Percentiles rank a stretch among this genome's conserved stretches.
phyloP scores from a whole-genome alignment of 805 yeast species.

The Lachancea thermotolerans region DNA sequence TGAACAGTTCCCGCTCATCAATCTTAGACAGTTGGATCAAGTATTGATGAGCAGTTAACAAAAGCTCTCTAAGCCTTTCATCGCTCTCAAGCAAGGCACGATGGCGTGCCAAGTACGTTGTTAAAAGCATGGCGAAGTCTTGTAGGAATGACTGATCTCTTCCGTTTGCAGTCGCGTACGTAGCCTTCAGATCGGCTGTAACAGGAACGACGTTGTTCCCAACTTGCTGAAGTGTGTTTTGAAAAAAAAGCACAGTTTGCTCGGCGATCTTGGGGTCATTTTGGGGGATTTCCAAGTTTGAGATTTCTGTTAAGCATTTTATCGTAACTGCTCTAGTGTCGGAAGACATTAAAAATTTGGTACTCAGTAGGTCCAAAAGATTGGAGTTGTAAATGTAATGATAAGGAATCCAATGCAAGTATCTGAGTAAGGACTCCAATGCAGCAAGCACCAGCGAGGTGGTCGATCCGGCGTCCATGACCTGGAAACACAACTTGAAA shows the following conservation, averaged over 20 bases:
- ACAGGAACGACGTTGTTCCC: conserved; percentile 60
- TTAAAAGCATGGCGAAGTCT: conserved; percentile 87
- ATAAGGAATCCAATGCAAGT: conserved; percentile 90
- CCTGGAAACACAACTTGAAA: conserved; percentile 88
- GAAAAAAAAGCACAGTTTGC: conserved; percentile 64
- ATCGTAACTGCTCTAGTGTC: conserved; percentile 79
- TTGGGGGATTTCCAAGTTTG: conserved; percentile 55
- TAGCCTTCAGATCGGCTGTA: conserved; percentile 58
- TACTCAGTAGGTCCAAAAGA: conserved; percentile 60
- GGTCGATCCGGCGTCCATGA: conserved; percentile 80
- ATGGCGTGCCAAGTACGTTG: conserved; percentile 77
- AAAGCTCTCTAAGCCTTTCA: conserved; percentile 47
- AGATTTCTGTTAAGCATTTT: conserved; percentile 89
- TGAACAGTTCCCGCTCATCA: conserved; percentile 93
- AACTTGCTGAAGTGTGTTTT: conserved; percentile 65
- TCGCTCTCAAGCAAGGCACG: conserved; percentile 53
- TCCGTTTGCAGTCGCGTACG: conserved; percentile 69
- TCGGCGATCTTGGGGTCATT: conserved; percentile 35
- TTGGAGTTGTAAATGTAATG: conserved; percentile 87
- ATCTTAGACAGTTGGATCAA: conserved; percentile 79
- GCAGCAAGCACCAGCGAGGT: conserved; percentile 82
- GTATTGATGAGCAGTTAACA: conserved; percentile 70
- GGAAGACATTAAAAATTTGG: conserved; percentile 67
- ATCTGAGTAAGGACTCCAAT: conserved; percentile 70
- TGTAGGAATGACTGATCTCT: conserved; percentile 90